Base-by-base conservation (phyloP, 108 stramenopile species). In the Skeletonema tropicum region DNA sequence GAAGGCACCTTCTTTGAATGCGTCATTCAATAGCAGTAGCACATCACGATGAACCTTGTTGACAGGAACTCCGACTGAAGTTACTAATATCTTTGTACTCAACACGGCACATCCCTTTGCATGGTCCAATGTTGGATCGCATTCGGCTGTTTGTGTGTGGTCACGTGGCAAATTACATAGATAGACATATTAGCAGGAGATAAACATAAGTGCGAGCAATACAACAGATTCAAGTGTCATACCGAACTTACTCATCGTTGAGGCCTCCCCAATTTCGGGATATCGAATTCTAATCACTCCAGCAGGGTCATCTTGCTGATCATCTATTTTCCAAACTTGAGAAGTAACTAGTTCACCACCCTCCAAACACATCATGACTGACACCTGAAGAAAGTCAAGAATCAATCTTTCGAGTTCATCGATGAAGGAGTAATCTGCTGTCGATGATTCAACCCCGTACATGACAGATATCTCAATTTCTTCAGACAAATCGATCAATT, bases 211-310 rank as follows among this genome's bases (percentile, higher is more conserved):
- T 7, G 48, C 31, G 48, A 61, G 15, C 26, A 0, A 31, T 2
- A 52, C 11, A 12, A 29, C 4, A 55, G 41, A 38, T 29, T 13
- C 19, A 49, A 62, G 30, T 35, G n/a, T 8, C 2, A 12, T 8
- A 7, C 0, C 8, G 66, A 14, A 74, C 80, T 81, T 70, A 81
- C 80, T 45, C 7, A 75, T 60, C 35, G 80, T 66, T 19, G 80
- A 71, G 21, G 74, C 61, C 12, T 76, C 67, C 45, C 62, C 75
- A 38, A 60, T 15, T 57, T 63, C 49, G 2, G 82, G 75, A 39
- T 76, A 83, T 10, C 82, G 75, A 66, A 83, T 60, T 73, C 82
- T 48, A 15, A 73, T 39, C 39, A 76, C 82, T 36, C 82, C 82
- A 55, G 21, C 36, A 35, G 60, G 26, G 26, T 29, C 57, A 41